Percentiles rank a stretch among this genome's conserved stretches.
Evolutionary conservation across 2,329 filamentous ascomycete species (phyloP).

Genomic region (Pseudopithomyces maydicus): DNA sequence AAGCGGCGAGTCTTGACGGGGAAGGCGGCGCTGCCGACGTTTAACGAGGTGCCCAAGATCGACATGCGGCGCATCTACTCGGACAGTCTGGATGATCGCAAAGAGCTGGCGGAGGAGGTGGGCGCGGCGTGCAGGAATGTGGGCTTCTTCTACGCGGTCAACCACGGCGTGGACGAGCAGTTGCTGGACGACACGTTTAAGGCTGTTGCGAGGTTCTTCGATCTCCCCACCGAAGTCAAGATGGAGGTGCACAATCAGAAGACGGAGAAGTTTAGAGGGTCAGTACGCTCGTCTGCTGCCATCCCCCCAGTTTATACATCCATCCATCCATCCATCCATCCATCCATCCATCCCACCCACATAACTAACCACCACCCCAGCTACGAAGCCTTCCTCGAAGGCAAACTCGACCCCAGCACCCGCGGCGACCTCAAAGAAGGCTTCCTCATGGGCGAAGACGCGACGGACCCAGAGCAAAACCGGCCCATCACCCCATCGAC

Average conservation of each 20-base stretch:
- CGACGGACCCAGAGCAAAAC: slow-evolving; percentile 38
- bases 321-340: neutral
- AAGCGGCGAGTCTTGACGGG: slow-evolving; percentile 31
- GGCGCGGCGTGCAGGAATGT: slow-evolving; percentile 39
- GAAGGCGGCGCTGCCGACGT: slow-evolving; percentile 28
- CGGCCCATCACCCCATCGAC: slow-evolving; percentile 19
- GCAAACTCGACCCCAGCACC: slow-evolving; percentile 41
- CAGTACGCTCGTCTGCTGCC: too few relatives aligned
- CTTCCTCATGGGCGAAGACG: slow-evolving; percentile 43
- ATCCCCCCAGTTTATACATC: too few relatives aligned
- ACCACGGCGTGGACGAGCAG: slow-evolving; percentile 34
- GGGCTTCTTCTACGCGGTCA: slow-evolving; percentile 42
- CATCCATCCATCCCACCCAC: neutral
- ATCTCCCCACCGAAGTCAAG: slow-evolving; percentile 35
- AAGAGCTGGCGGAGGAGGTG: slow-evolving; percentile 35
- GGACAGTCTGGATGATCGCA: slow-evolving; percentile 24
- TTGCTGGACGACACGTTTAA: slow-evolving; percentile 35
- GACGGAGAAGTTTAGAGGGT: slow-evolving; percentile 41
- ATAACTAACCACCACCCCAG: neutral
- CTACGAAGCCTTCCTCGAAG: slow-evolving; percentile 42
- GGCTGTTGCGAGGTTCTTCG: slow-evolving; percentile 37
- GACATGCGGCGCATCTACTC: slow-evolving; percentile 39
- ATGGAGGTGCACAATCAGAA: slow-evolving; percentile 45
- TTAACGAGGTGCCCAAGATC: slow-evolving; percentile 34
- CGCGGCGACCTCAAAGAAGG: slow-evolving; percentile 43